phyloP scores from a whole-genome alignment of 306 rosid species.

The Glycine tomentella region DNA sequence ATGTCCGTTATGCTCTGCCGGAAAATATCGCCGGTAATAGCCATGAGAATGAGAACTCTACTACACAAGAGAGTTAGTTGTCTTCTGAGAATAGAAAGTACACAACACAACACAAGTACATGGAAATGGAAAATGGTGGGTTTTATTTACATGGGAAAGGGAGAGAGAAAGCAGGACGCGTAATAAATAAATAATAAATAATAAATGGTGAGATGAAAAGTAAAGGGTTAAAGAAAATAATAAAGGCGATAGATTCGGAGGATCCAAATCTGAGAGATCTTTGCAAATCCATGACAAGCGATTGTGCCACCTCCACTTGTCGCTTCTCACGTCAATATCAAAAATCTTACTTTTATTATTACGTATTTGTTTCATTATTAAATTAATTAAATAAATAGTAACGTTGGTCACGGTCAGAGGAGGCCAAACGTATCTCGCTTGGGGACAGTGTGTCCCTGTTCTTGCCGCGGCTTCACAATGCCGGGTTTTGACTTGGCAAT shows the following conservation, averaged over 20 bases:
- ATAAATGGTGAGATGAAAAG: too few species aligned
- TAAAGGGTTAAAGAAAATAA: conserved; percentile 30
- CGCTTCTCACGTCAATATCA: conserved; percentile 59
- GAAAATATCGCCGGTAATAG: conserved; percentile 51
- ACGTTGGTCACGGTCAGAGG: conserved; percentile 46
- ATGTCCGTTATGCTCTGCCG: conserved; percentile 41
- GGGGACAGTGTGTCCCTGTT: conserved; percentile 10
- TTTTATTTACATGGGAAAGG: conserved; percentile 9
- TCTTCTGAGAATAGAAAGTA: not conserved
- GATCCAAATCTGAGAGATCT: conserved; percentile 85
- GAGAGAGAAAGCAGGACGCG: not conserved
- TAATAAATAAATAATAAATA: not conserved
- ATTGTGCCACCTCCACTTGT: conserved; percentile 63
- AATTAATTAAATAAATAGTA: not conserved
- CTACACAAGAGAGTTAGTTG: not conserved
- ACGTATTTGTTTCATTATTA: too few species aligned
- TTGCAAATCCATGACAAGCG: conserved; percentile 65
- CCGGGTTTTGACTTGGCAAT: too few species aligned
- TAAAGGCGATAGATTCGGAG: conserved; percentile 82
- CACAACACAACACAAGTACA: not conserved
- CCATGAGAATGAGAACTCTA: conserved; percentile 50
- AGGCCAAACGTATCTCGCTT: conserved; percentile 50
- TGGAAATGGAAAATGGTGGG: not conserved
- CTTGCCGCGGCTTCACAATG: not conserved
- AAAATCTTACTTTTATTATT: conserved; percentile 42